phyloP scores from a whole-genome alignment of 176 grass and related monocot species.

The Phragmites australis region DNA sequence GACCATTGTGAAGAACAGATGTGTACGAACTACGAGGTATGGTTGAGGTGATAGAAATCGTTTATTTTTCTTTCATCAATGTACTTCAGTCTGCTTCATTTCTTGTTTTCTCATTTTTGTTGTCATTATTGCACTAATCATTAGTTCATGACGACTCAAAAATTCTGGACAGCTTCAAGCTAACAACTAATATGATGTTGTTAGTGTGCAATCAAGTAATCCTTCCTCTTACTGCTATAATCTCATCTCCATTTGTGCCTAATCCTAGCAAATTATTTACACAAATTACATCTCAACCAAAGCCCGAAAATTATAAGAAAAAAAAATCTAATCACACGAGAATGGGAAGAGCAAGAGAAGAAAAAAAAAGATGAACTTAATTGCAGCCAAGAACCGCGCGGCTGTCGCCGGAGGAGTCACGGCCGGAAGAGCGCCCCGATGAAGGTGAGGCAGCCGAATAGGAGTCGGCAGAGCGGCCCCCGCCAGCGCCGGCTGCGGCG shows the following conservation, averaged over 20 bases:
- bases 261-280: slow-evolving; percentile 55
- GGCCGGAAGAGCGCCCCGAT: slow-evolving; percentile 49
- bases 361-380: neutral
- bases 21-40: slow-evolving; percentile 22
- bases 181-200: slow-evolving; percentile 20
- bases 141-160: slow-evolving; percentile 30
- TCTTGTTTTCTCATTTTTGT: slow-evolving; percentile 4
- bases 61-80: slow-evolving; percentile 1
- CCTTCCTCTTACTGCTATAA: slow-evolving; percentile 42
- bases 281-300: slow-evolving; percentile 26
- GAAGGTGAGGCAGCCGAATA: slow-evolving; percentile 48
- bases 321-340: slow-evolving; percentile 22
- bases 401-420: neutral
- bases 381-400: neutral
- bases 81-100: neutral
- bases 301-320: neutral
- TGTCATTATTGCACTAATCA: slow-evolving; percentile 50
- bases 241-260: slow-evolving; percentile 20
- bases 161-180: neutral
- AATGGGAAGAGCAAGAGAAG: neutral
- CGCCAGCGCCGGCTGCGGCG: slow-evolving; percentile 30
- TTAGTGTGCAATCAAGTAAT: slow-evolving; percentile 25
- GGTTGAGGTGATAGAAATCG: slow-evolving; percentile 39
- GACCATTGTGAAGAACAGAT: slow-evolving; percentile 36
- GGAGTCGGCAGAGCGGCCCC: slow-evolving; percentile 36